phyloP scores from a whole-genome alignment of 352 stramenopile genomes.

The Globisporangium recalcitrans region DNA sequence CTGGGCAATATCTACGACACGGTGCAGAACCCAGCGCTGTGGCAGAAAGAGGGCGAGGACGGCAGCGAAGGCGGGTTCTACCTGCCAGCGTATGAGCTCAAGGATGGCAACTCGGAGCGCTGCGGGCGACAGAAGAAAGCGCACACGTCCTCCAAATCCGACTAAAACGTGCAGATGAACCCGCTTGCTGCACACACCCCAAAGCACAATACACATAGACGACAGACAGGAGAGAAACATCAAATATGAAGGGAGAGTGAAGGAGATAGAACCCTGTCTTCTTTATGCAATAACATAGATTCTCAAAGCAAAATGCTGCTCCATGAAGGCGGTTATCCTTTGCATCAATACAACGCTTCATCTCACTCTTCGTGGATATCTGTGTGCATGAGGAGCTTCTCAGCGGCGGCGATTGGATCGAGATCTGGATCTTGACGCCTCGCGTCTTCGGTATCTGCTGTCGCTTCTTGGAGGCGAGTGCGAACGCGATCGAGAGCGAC shows the following conservation, averaged over 20 bases:
- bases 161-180: neutral
- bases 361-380: neutral
- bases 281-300: constrained; percentile 5
- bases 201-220: constrained; percentile 11
- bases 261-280: neutral
- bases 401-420: constrained; percentile 1
- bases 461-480: neutral
- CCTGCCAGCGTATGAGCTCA: constrained; percentile 60
- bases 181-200: neutral
- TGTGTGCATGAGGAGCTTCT: neutral
- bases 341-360: neutral
- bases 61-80: constrained; percentile 50
- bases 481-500: constrained; percentile 1
- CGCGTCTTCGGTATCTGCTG: constrained; percentile 1
- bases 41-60: constrained; percentile 44
- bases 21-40: constrained; percentile 90
- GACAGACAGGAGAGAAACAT: constrained; percentile 1
- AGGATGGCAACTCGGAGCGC: constrained; percentile 64
- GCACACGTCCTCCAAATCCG: constrained; percentile 57
- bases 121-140: constrained; percentile 76
- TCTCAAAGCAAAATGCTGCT: neutral
- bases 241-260: neutral
- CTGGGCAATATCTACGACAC: constrained; percentile 95
- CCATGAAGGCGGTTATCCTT: neutral
- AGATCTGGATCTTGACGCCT: constrained; percentile 1